Percentiles rank a stretch among this genome's conserved stretches.
These are phyloP conservation scores for Kokia cookei DNA, from an alignment of 441 rosid species.

Conservation along the genomic window DNA sequence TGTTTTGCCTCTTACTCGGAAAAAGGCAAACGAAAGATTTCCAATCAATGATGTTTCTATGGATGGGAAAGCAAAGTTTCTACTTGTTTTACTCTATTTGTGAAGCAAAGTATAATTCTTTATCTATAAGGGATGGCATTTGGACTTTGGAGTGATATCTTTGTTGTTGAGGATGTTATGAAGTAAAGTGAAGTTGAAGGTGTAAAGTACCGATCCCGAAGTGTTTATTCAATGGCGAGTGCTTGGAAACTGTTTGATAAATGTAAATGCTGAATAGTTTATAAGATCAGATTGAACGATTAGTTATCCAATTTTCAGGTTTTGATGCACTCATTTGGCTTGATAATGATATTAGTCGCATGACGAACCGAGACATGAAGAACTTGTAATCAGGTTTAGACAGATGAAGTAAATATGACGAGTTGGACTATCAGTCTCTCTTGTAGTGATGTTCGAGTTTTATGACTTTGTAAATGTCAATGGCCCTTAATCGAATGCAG, in stretches of 20 bases:
- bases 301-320: neutral
- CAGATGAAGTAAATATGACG: neutral
- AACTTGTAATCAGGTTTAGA: neutral
- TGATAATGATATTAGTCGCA: neutral
- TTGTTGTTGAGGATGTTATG: neutral
- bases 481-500: constrained; percentile 9
- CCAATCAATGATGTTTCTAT: neutral
- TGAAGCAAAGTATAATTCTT: neutral
- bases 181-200: neutral
- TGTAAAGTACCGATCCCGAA: neutral
- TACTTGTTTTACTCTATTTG: neutral
- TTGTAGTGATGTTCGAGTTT: neutral
- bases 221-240: neutral
- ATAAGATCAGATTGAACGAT: neutral
- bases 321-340: neutral
- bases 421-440: neutral
- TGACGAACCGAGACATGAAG: neutral
- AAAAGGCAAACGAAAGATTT: neutral
- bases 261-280: neutral
- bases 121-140: neutral
- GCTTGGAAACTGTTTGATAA: neutral
- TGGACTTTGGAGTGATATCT: neutral
- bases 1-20: neutral
- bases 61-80: neutral
- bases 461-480: neutral